Conservation (phyloP, 176 grass and related monocot genomes). For the Juncus effusus region DNA sequence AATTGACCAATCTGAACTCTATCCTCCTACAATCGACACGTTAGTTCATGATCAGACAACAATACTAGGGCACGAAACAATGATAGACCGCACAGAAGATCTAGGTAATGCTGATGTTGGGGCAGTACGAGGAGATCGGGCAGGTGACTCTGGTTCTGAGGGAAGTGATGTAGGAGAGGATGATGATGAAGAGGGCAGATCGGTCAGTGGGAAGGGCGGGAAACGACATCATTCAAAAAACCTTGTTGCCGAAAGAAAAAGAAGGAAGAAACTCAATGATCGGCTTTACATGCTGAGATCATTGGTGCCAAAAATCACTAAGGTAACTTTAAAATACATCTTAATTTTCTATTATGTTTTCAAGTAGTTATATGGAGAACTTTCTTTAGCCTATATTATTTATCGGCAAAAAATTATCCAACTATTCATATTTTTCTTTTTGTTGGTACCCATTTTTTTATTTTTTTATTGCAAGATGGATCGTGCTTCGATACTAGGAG, state of each 20-base stretch:
- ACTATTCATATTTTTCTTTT: background rate
- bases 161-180: conserved; percentile 66
- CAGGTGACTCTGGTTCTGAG: conserved; percentile 60
- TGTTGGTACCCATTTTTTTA: background rate
- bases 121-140: background rate
- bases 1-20: conserved; percentile 39
- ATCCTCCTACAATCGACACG: conserved; percentile 22
- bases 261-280: conserved; percentile 85
- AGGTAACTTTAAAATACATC: conserved; percentile 41
- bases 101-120: conserved; percentile 4
- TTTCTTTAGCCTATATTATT: background rate
- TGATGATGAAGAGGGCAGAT: conserved; percentile 53
- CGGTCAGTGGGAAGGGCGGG: conserved; percentile 22
- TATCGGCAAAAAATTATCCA: background rate
- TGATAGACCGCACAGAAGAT: conserved; percentile 25
- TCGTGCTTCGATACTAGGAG: conserved; percentile 76
- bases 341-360: background rate
- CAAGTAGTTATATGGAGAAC: too few species aligned
- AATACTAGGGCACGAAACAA: conserved; percentile 20
- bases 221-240: conserved; percentile 94
- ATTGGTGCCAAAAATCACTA: conserved; percentile 92
- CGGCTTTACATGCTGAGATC: conserved; percentile 69
- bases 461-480: conserved; percentile 56
- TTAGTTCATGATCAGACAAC: conserved; percentile 38
- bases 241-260: conserved; percentile 60